phyloP scores from a whole-genome alignment of 805 yeast species.

The Kazachstania psychrophila region DNA sequence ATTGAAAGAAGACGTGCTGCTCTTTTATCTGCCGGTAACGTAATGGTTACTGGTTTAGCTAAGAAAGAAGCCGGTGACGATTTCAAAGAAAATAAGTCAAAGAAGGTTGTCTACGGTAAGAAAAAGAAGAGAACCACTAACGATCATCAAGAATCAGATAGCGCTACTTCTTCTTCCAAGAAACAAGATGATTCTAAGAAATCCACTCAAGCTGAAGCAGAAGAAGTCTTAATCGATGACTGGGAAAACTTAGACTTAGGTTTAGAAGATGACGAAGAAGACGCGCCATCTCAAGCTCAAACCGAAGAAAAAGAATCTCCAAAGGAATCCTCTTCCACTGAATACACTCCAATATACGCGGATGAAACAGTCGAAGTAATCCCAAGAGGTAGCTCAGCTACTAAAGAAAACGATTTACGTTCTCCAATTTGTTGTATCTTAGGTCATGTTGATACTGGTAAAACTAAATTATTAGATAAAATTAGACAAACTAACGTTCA shows the following conservation, averaged over 20 bases:
- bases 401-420: conserved; percentile 55
- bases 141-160: conserved; percentile 20
- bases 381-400: conserved; percentile 8
- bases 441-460: conserved; percentile 99
- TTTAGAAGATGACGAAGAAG: conserved; percentile 40
- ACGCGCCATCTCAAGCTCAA: conserved; percentile 12
- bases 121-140: conserved; percentile 46
- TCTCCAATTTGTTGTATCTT: conserved; percentile 98
- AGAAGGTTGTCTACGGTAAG: conserved; percentile 62
- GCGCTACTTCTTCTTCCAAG: conserved; percentile 17
- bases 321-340: conserved; percentile 17
- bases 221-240: conserved; percentile 63
- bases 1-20: conserved; percentile 86
- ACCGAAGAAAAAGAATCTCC: conserved; percentile 17
- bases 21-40: conserved; percentile 62
- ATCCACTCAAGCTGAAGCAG: conserved; percentile 33
- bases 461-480: conserved; percentile 91
- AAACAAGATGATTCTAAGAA: conserved; percentile 18
- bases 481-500: conserved; percentile 98
- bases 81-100: conserved; percentile 43
- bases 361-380: conserved; percentile 25
- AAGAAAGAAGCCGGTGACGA: conserved; percentile 19
- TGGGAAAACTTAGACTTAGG: conserved; percentile 71
- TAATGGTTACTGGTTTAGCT: conserved; percentile 66
- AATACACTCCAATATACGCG: conserved; percentile 12